These are phyloP conservation scores for Penstemon newberryi DNA, from an alignment of 257 asterid genomes.

Conservation along the genomic window DNA sequence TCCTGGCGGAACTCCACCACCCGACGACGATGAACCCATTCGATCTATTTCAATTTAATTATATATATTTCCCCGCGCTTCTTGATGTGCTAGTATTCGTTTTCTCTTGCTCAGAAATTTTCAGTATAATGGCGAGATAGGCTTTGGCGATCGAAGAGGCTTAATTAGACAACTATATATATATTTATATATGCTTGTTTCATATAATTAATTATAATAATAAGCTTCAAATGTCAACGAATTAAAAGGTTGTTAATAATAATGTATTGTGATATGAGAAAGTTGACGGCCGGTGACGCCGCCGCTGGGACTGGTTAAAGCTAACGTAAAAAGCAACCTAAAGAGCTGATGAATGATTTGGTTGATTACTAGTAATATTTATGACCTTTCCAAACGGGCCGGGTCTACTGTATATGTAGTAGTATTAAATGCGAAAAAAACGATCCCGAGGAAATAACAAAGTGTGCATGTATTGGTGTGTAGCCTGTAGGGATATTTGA, in stretches of 20 bases:
- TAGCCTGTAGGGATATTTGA: slow-evolving; percentile 33
- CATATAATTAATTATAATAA: slow-evolving; percentile 4
- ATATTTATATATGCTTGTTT: background rate
- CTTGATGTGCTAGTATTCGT: background rate
- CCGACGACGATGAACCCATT: slow-evolving; percentile 59
- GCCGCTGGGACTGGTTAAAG: slow-evolving; percentile 77
- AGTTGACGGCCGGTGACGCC: slow-evolving; percentile 91
- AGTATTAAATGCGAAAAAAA: slow-evolving; percentile 30
- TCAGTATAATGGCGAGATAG: background rate
- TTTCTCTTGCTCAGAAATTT: background rate
- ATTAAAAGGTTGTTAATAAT: background rate
- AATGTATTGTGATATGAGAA: slow-evolving; percentile 34
- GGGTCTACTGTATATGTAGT: background rate
- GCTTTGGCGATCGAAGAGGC: background rate
- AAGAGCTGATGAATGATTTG: slow-evolving; percentile 16
- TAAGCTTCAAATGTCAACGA: slow-evolving; percentile 35
- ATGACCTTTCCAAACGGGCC: background rate
- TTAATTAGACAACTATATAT: background rate
- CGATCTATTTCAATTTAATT: background rate
- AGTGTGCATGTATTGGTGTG: background rate
- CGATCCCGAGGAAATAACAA: slow-evolving; percentile 46
- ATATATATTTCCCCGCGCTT: background rate
- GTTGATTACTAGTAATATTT: background rate
- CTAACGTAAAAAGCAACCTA: slow-evolving; percentile 52
- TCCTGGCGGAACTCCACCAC: slow-evolving; percentile 89